A percentile compares a stretch with the other conserved stretches of the same genome.
These are phyloP conservation scores for Phaeosphaeriaceae sp. DNA, from an alignment of 2,329 filamentous ascomycete genomes.

Conservation along the genomic window DNA sequence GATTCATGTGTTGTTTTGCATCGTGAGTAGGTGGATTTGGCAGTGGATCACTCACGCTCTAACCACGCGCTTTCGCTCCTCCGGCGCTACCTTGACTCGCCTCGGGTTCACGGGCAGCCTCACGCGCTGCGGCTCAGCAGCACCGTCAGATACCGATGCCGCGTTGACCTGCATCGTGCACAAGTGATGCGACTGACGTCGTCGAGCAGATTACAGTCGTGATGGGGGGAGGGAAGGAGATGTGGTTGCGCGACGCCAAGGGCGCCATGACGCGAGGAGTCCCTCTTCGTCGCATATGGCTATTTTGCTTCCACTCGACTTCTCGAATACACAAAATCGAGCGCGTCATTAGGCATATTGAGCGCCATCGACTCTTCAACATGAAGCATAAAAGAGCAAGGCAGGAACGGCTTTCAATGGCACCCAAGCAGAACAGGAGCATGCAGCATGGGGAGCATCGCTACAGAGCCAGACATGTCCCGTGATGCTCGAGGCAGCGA, in stretches of 20 bases:
- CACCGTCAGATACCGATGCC: constrained; percentile 12
- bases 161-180: constrained; percentile 16
- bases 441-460: constrained; percentile 2
- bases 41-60: constrained; percentile 25
- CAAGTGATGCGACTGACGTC: constrained; percentile 13
- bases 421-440: neutral
- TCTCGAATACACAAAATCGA: neutral
- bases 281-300: constrained; percentile 1
- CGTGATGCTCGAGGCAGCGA: neutral
- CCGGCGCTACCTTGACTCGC: constrained; percentile 30
- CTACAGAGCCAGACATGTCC: neutral
- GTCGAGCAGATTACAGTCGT: neutral
- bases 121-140: constrained; percentile 18
- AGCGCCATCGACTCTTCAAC: neutral
- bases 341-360: constrained; percentile 2
- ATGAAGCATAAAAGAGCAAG: neutral
- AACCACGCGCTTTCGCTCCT: constrained; percentile 29
- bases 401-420: neutral
- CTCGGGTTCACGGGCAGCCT: constrained; percentile 30
- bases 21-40: neutral
- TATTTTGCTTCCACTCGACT: neutral
- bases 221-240: neutral
- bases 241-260: constrained; percentile 2
- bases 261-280: constrained; percentile 3
- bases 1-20: neutral